Base-by-base conservation (phyloP, 208 protist species). In the Wallacemonas collosoma region DNA sequence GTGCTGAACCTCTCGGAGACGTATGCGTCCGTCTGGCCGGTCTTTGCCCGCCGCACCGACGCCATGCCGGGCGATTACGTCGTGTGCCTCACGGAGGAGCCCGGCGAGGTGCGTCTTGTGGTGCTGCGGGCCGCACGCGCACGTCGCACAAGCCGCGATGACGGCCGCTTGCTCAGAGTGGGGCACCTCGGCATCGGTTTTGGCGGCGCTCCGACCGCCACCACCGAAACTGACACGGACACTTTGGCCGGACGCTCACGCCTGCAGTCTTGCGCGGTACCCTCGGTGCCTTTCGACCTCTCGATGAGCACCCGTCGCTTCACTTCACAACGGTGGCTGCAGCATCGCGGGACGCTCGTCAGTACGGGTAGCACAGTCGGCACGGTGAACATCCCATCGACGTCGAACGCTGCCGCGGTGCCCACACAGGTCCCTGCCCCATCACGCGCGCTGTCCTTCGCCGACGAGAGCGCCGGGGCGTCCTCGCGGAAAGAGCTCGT, bases 1-100 rank as follows among this genome's bases (percentile, higher is more conserved):
- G 60, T 82, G n/a, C 72, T 93, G 72, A 72, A 83, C 56, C 76
- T 96, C 11, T 62, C 56, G 17, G 67, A 92, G 68, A 83, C 81
- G 43, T 88, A 85, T 44, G 78, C 79, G 45, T 87, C 90, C 65
- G 76, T 87, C 39, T 57, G 77, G 55, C 70, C 70, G 47, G 77
- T 76, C n/a, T 82, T 96, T 60, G 67, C 85, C 9, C 36, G 56
- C 2, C 76, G 84, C 3, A 62, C 78, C 4, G 89, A 86, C 41
- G 91, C 91, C 12, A 26, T 54, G n/a, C 74, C 80, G 6, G 92
- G 92, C 14, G 92, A 97, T 76, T 97, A 82, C 72, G 73, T 89
- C 6, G 82, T 86, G 3, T 82, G 77, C 26, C 79, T 95, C 3
- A 86, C 86, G 3, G 81, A 90, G 15, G 68, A 47, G 6, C 77